phyloP scores from a whole-genome alignment of 2,329 filamentous ascomycete species.

The Colletotrichum brevisporum region DNA sequence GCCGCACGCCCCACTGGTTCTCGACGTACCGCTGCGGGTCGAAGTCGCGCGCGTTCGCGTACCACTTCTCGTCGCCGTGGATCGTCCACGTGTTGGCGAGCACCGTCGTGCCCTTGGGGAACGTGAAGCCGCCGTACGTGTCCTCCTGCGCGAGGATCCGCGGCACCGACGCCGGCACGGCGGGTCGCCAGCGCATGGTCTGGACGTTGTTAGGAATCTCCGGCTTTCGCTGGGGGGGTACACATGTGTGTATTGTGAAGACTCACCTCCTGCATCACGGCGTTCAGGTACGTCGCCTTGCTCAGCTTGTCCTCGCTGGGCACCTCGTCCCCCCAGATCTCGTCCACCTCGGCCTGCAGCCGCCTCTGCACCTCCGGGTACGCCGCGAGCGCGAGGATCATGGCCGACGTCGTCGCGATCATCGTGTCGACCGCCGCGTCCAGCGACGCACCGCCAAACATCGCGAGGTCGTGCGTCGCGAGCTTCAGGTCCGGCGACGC shows the following conservation, averaged over 20 bases:
- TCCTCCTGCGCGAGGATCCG: slow-evolving; percentile 65
- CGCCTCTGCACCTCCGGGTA: slow-evolving; percentile 43
- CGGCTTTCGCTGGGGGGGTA: not conserved
- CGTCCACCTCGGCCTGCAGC: slow-evolving; percentile 48
- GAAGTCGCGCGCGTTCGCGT: slow-evolving; percentile 46
- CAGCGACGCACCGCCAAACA: slow-evolving; percentile 5
- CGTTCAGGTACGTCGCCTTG: slow-evolving; percentile 45
- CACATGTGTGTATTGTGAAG: not conserved
- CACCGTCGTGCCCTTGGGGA: slow-evolving; percentile 63
- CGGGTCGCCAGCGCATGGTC: slow-evolving; percentile 54
- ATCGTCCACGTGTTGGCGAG: slow-evolving; percentile 51
- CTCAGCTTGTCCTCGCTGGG: slow-evolving; percentile 49
- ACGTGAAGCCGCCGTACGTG: slow-evolving; percentile 61
- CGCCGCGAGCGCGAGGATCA: slow-evolving; percentile 45
- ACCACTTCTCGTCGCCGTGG: slow-evolving; percentile 45
- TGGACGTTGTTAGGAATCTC: slow-evolving; percentile 34
- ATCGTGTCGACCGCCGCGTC: slow-evolving; percentile 33
- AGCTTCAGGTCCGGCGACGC: slow-evolving; percentile 36
- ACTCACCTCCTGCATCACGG: slow-evolving; percentile 42
- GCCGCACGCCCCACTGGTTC: slow-evolving; percentile 29
- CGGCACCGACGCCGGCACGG: slow-evolving; percentile 58
- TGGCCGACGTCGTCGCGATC: not conserved
- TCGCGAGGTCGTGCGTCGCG: slow-evolving; percentile 17
- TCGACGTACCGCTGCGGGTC: slow-evolving; percentile 47
- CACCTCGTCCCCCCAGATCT: slow-evolving; percentile 40